phyloP scores from a whole-genome alignment of 2,329 filamentous ascomycete species.

The Neofusicoccum parvum region DNA sequence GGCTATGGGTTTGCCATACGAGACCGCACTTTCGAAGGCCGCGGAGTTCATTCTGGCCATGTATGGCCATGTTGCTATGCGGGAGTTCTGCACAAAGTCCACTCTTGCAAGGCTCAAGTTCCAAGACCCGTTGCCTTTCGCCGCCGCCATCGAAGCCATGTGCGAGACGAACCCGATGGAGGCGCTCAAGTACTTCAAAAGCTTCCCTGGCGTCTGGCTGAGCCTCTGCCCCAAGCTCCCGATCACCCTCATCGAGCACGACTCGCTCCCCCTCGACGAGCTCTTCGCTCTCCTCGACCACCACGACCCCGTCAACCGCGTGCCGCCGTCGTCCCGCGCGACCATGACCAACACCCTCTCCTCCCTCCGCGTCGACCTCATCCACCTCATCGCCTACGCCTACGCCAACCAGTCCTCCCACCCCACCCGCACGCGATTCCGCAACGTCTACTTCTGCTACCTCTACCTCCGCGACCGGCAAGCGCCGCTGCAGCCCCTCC shows the following conservation, averaged over 20 bases:
- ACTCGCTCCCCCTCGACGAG: constrained; percentile 9
- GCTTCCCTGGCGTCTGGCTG: neutral
- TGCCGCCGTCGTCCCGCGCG: neutral
- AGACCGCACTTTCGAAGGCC: neutral
- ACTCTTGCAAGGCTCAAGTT: neutral
- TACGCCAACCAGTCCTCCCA: neutral
- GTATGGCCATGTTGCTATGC: neutral
- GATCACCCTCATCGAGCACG: constrained; percentile 13
- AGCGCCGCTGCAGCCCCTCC: neutral
- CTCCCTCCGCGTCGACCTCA: neutral
- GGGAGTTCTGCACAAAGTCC: neutral
- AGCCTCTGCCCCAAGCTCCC: constrained; percentile 11
- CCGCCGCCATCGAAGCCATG: neutral
- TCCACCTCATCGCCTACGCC: constrained; percentile 15
- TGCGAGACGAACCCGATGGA: neutral
- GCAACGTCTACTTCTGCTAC: constrained; percentile 21
- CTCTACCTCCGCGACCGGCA: constrained; percentile 5
- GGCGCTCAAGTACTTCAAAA: constrained; percentile 9
- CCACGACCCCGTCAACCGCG: neutral
- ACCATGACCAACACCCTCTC: neutral
- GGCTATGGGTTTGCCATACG: neutral
- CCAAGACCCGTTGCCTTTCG: neutral
- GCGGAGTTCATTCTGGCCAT: neutral
- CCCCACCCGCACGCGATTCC: constrained; percentile 6
- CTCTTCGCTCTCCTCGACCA: constrained; percentile 4